Evolutionary conservation across 225 moss, liverwort and hornwort species (phyloP), one percentile per base, ranked within the genome.

Genomic region (Pseudisothecium myosuroides): DNA sequence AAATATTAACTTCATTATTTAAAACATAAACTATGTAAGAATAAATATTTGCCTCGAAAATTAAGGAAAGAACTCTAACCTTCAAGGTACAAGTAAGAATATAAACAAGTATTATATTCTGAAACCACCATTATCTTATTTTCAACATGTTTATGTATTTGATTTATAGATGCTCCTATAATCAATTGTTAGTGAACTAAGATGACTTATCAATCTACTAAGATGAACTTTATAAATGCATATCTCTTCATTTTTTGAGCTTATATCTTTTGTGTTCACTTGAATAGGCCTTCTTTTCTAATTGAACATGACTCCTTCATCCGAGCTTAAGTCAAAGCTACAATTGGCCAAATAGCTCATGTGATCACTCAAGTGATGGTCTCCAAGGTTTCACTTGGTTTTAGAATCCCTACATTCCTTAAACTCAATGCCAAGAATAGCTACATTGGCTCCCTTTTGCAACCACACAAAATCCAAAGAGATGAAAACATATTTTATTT

Each of bases 391-490:
- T 69, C 34, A 4, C 19, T 69, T 69, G 24, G 8, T 69, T n/a
- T 43, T 43, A 27, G 43, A 27, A 27, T 27, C 43, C 43, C 9
- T 27, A 26, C 17, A 28, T 43, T n/a, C n/a, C 54, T 17, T 10
- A 43, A 72, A 43, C 1, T 43, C 45, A 47, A 47, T 47, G 45
- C 11, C 17, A 29, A 47, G 14, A 45, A 0, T 47, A 27, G 19
- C 1, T 49, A 4, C 11, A 75, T 31, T 1, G 4, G 0, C 11
- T 47, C 1, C 4, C 0, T 18, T 19, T 17, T 0, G 2, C 0
- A 74, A 0, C 1, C 31, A 15, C n/a, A 0, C 0, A 0, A 75
- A 47, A 19, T 49, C 31, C 31, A 15, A 43, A 71, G 41, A 47
- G 6, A 29, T 0, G 4, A 13, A 31, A 27, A 17, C 1, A 17